Percentiles rank a stretch among this genome's conserved stretches.
Conservation (phyloP, 768 basidiomycete genomes). For the Panellus pusillus region DNA sequence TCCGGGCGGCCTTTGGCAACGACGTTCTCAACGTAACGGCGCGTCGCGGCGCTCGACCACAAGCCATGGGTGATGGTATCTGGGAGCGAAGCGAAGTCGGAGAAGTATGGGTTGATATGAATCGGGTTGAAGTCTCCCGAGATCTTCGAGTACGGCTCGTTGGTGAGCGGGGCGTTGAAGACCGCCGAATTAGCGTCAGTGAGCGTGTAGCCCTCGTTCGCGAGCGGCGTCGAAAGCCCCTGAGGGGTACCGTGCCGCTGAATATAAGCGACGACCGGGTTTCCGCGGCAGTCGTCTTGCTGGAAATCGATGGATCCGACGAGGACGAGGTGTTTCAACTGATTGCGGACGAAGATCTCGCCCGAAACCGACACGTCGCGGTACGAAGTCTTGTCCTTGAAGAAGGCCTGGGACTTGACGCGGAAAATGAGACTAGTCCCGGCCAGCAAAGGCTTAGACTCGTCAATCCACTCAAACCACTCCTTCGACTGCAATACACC, state of each 20-base stretch:
- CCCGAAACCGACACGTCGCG: conserved; percentile 80
- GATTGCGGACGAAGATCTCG: conserved; percentile 83
- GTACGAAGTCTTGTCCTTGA: conserved; percentile 88
- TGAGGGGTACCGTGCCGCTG: conserved; percentile 86
- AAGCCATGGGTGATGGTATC: conserved; percentile 98
- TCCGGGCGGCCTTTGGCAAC: conserved; percentile 92
- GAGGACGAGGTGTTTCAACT: conserved; percentile 84
- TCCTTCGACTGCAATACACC: conserved; percentile 94
- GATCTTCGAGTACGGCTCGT: conserved; percentile 92
- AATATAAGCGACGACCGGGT: conserved; percentile 90
- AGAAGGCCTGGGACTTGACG: conserved; percentile 79
- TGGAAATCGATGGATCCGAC: conserved; percentile 87
- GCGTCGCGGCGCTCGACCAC: conserved; percentile 94
- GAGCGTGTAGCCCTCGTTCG: conserved; percentile 86
- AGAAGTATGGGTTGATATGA: conserved; percentile 97
- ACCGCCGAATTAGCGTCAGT: conserved; percentile 55
- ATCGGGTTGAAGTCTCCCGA: conserved; percentile 99
- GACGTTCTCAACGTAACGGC: conserved; percentile 89
- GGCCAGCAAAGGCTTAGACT: conserved; percentile 69
- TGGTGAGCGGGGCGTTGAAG: conserved; percentile 85
- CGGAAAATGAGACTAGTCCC: conserved; percentile 91
- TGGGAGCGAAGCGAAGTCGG: conserved; percentile 88
- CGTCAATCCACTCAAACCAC: conserved; percentile 96
- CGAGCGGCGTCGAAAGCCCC: conserved; percentile 73
- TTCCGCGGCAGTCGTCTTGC: conserved; percentile 86